Evolutionary conservation across 768 basidiomycete species (phyloP), one percentile per base, ranked within the genome.

Genomic region (Boletus speciosus): DNA sequence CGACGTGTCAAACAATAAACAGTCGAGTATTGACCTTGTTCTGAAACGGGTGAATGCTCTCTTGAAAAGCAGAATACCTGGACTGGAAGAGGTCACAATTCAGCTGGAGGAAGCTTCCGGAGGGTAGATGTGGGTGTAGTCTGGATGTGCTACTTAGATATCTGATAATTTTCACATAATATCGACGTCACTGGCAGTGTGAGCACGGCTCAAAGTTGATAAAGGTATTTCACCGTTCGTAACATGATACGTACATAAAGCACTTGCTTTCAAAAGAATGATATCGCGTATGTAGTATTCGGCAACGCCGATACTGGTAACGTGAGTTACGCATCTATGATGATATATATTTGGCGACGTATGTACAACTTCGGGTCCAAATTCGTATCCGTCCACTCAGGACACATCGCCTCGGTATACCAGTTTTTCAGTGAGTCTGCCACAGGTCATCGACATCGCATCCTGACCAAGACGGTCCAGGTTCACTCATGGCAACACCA

Each of bases 11-110:
- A 54, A 46, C 25, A 57, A 27, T 40, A 66, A 61, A 50, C 57
- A 54, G 34, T 57, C 57, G 29, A 57, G 39, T 16, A 51, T 70
- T 19, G 90, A 95, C 55, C 78, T 81, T 43, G 86, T 94, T 14
- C 81, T 90, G 16, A 82, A 85, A 65, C 77, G 83, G 31, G 93
- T 98, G 6, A 84, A 95, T 64, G 72, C 75, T 21, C 69, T 90
- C 35, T 65, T 99, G 59, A 81, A 85, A 62, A 75, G 78, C 60
- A 79, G 78, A 60, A 93, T 99, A 66, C 74, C 79, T 8, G 93
- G 92, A 35, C 71, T 99, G 39, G 88, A 90, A 59, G 93, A 98
- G 71, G 71, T 99, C 55, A 91, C 89, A 3, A 86, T 99, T 60
- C 96, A 99, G 71, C 78, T 95, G 14, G 92, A 93, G 51, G 58